Conservation (phyloP, 1,284 basidiomycete species). For the Entoloma clypeatum region DNA sequence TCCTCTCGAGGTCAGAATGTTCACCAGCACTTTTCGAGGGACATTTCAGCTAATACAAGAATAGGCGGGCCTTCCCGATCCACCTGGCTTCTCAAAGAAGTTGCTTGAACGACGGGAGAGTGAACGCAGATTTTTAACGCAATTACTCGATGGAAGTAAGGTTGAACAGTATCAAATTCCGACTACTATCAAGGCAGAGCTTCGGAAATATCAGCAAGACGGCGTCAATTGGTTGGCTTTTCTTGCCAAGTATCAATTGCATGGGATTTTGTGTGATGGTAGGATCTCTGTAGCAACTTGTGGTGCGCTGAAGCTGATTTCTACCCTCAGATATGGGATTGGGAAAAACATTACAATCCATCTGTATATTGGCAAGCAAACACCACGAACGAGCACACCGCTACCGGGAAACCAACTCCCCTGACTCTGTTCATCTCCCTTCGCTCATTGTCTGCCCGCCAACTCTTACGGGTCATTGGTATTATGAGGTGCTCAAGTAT, state of each 20-base stretch:
- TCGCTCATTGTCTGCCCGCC: slow-evolving; percentile 97
- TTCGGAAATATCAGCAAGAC: slow-evolving; percentile 97
- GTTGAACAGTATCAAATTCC: slow-evolving; percentile 91
- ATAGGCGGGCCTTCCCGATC: slow-evolving; percentile 92
- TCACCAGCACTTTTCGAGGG: not conserved
- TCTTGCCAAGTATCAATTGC: slow-evolving; percentile 94
- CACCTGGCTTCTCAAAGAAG: slow-evolving; percentile 87
- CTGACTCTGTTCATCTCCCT: slow-evolving; percentile 84
- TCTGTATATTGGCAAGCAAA: slow-evolving; percentile 95
- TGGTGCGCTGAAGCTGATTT: too few relatives aligned
- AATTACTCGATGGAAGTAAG: slow-evolving; percentile 92
- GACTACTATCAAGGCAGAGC: slow-evolving; percentile 86
- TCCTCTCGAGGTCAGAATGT: slow-evolving; percentile 76
- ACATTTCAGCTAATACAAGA: slow-evolving; percentile 9
- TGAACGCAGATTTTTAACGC: slow-evolving; percentile 90
- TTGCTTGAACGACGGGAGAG: slow-evolving; percentile 84
- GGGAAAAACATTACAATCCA: slow-evolving; percentile 97
- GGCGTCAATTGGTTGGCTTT: slow-evolving; percentile 99
- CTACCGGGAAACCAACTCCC: slow-evolving; percentile 63
- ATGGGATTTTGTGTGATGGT: slow-evolving; percentile 98
- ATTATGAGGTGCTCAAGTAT: slow-evolving; percentile 96
- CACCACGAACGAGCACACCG: slow-evolving; percentile 82
- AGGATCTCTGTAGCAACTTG: slow-evolving; percentile 25
- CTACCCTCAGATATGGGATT: slow-evolving; percentile 98
- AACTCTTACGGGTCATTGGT: slow-evolving; percentile 97